phyloP scores from a whole-genome alignment of 2,329 filamentous ascomycete species.

The Hymenoscyphus scutula region DNA sequence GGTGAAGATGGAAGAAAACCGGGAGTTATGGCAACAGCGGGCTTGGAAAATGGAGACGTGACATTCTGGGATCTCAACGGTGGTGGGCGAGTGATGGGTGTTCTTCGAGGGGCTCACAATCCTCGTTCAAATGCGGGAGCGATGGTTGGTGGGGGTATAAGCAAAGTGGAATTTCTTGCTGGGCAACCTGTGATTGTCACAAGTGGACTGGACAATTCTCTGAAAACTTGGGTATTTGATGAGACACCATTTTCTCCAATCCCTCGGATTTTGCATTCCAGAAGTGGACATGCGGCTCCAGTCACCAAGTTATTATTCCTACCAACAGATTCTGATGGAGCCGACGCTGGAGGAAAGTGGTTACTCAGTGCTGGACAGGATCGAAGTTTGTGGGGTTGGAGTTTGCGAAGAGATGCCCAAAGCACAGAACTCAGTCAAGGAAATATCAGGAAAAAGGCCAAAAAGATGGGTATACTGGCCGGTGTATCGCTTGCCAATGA shows the following conservation, averaged over 20 bases:
- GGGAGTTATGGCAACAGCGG: slow-evolving; percentile 92
- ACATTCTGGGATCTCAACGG: slow-evolving; percentile 95
- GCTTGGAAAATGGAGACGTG: slow-evolving; percentile 75
- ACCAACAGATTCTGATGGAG: slow-evolving; percentile 83
- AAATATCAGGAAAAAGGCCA: slow-evolving; percentile 80
- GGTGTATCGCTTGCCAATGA: slow-evolving; percentile 55
- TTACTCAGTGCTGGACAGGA: slow-evolving; percentile 86
- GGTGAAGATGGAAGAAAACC: slow-evolving; percentile 81
- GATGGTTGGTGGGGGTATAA: slow-evolving; percentile 72
- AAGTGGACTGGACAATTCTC: slow-evolving; percentile 86
- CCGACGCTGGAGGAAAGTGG: slow-evolving; percentile 90
- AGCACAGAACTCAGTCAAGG: slow-evolving; percentile 93
- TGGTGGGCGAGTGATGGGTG: slow-evolving; percentile 80
- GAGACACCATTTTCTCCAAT: slow-evolving; percentile 84
- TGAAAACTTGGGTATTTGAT: slow-evolving; percentile 97
- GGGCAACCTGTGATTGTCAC: slow-evolving; percentile 90
- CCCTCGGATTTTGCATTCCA: slow-evolving; percentile 78
- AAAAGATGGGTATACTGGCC: slow-evolving; percentile 75
- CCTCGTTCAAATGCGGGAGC: slow-evolving; percentile 55
- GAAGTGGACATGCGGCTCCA: slow-evolving; percentile 85
- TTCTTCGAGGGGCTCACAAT: slow-evolving; percentile 85
- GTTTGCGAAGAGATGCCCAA: slow-evolving; percentile 89
- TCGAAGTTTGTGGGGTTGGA: slow-evolving; percentile 94
- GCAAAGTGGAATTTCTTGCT: slow-evolving; percentile 81
- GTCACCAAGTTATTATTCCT: slow-evolving; percentile 82